Base-by-base conservation (phyloP, 2,329 filamentous ascomycete species). In the Diaporthe citri region DNA sequence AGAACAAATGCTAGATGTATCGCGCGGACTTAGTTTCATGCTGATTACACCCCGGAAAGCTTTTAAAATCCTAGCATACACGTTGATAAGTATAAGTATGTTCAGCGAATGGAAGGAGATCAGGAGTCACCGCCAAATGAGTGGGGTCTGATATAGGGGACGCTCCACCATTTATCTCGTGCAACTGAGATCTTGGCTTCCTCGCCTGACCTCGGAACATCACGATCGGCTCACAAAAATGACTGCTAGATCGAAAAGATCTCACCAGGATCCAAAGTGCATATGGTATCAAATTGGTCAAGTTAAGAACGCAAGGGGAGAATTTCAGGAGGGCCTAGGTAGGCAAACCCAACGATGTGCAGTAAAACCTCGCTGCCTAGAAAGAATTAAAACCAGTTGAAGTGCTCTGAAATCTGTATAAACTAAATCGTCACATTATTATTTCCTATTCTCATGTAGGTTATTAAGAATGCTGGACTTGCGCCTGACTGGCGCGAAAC, bases 101-200 rank as follows among this genome's bases (percentile, higher is more conserved):
- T 28, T n/a, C 34, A 39, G 7, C 9, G 20, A 8, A 31, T 22
- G 15, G 28, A 25, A 15, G 41, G 25, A 36, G 48, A 57, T 60
- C 51, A 62, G 48, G 52, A 39, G 57, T 74, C 73, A 74, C 73
- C 73, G 73, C 73, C 69, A 66, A 59, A 74, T 64, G 57, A 51
- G 73, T 74, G 73, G 73, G 36, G 56, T 28, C 48, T 28, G 36
- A 39, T 25, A 57, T 57, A 72, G 59, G 73, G 41, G 73, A 66
- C 71, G 67, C 59, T 74, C 73, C 73, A 74, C 73, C 51, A 28
- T 48, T 17, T 39, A 67, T 52, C 34, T 39, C 34, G 46, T 41
- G 46, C 56, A 34, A 34, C 51, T 60, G 34, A 25, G 41, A 41
- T 57, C 10, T 41, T 34, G 34, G 59, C 28, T 12, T 12, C 28